These are phyloP conservation scores for Rosa rugosa DNA, from an alignment of 306 rosid species.

Conservation along the genomic window DNA sequence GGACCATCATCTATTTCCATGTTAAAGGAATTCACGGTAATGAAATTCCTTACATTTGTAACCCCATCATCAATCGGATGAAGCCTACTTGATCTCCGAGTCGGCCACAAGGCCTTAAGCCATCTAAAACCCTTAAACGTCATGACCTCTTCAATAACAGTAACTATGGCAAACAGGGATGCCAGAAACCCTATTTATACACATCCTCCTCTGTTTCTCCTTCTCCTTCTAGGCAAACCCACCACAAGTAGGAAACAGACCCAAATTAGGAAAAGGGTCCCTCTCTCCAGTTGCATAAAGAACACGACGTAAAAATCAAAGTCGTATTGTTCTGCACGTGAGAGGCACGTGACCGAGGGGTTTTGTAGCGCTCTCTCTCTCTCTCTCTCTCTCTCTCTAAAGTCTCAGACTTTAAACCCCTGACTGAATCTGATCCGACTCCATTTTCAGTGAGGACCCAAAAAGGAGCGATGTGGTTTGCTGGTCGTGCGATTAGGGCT, in stretches of 20 bases:
- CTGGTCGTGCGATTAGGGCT: background rate
- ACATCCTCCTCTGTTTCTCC: background rate
- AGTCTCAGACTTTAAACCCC: background rate
- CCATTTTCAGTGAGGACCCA: background rate
- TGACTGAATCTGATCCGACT: background rate
- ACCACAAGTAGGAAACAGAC: background rate
- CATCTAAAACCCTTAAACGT: background rate
- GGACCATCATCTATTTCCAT: background rate
- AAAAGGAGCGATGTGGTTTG: constrained; percentile 15
- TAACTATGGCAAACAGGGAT: background rate
- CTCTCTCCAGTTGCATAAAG: too few relatives aligned
- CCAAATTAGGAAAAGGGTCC: background rate
- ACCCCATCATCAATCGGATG: background rate
- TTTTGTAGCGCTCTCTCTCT: background rate
- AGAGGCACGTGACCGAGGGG: background rate
- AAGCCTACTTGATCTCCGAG: background rate
- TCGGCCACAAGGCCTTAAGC: background rate
- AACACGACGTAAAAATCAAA: background rate
- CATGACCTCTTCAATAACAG: background rate
- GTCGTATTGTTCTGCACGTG: background rate
- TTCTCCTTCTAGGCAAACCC: background rate
- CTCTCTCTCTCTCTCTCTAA: background rate
- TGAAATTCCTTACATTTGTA: background rate
- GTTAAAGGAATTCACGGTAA: background rate
- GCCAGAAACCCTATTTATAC: background rate